Evolutionary conservation across 805 yeast genomes (phyloP), one percentile per base, ranked within the genome.

Genomic region (Candida oleophila): DNA sequence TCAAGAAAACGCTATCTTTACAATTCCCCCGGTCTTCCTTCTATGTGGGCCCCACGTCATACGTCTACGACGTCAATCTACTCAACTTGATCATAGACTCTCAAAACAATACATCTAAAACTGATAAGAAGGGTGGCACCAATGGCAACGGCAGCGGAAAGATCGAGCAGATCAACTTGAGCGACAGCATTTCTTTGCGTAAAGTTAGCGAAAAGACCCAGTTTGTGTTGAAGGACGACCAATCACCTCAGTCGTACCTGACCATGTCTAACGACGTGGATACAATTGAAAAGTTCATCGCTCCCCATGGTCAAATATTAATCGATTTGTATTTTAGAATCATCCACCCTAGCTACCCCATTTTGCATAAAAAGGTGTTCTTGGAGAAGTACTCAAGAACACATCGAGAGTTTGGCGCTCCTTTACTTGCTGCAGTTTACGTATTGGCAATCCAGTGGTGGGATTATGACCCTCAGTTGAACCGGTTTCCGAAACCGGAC

Each of bases 11-110:
- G 0, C 69, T 84, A 28, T 78, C 87, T n/a, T 66, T 88, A 18
- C 97, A 89, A 60, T 89, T 83, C 56, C 97, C 98, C 1, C 71
- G 97, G 47, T 89, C 96, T 0, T 85, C 96, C 16, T 89, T 89
- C 57, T 87, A 82, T 56, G 84, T 91, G 18, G 97, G 98, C 1
- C 83, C 96, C 1, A 87, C 96, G 0, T 89, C 97, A 1, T 69
- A 66, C 15, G 76, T 87, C 22, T 89, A 84, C 60, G 98, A 92
- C 61, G 73, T 80, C 21, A 74, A 80, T 12, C 73, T 92, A 21
- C 71, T 92, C 18, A 84, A 86, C 49, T 68, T 78, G 36, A 80
- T 89, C 32, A 78, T 71, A 22, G 69, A 63, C 25, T 49, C 71
- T 14, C 73, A 65, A 48, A 60, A 57, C 38, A 45, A 54, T 22